Conservation (phyloP, 495 filamentous ascomycete genomes). For the Lentithecium fluviatile region DNA sequence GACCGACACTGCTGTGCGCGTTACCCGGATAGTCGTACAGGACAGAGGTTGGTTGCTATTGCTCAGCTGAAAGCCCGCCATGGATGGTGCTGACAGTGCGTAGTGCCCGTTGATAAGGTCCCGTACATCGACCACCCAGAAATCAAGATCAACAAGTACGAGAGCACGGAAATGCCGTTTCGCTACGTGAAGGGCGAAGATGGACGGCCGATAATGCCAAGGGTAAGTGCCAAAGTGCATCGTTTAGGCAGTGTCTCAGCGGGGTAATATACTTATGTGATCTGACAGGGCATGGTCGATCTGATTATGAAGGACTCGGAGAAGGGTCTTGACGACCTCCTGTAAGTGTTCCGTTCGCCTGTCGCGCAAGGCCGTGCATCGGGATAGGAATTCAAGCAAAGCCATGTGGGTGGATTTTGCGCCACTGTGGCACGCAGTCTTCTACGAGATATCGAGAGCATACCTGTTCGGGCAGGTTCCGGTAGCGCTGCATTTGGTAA, state of each 20-base stretch:
- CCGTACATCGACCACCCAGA: slow-evolving; percentile 84
- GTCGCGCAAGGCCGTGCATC: neutral
- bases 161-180: slow-evolving; percentile 96
- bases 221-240: slow-evolving; percentile 54
- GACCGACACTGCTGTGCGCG: slow-evolving; percentile 92
- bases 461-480: slow-evolving; percentile 22
- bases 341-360: slow-evolving; percentile 47
- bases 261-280: slow-evolving; percentile 9
- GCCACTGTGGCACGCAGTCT: slow-evolving; percentile 35
- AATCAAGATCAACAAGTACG: slow-evolving; percentile 81
- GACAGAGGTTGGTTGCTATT: slow-evolving; percentile 59
- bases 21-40: slow-evolving; percentile 84
- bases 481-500: neutral
- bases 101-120: slow-evolving; percentile 73
- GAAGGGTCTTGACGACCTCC: slow-evolving; percentile 82
- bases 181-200: slow-evolving; percentile 78
- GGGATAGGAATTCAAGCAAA: slow-evolving; percentile 1
- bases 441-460: slow-evolving; percentile 15
- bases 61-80: slow-evolving; percentile 1
- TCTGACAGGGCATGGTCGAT: slow-evolving; percentile 79
- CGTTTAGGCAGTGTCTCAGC: slow-evolving; percentile 11
- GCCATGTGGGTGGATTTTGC: slow-evolving; percentile 11
- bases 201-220: slow-evolving; percentile 83
- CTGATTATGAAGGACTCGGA: slow-evolving; percentile 92
- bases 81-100: slow-evolving; percentile 16